Evolutionary conservation across 2,329 filamentous ascomycete species (phyloP), one percentile per base, ranked within the genome.

Genomic region (Colletotrichum euphorbiae): DNA sequence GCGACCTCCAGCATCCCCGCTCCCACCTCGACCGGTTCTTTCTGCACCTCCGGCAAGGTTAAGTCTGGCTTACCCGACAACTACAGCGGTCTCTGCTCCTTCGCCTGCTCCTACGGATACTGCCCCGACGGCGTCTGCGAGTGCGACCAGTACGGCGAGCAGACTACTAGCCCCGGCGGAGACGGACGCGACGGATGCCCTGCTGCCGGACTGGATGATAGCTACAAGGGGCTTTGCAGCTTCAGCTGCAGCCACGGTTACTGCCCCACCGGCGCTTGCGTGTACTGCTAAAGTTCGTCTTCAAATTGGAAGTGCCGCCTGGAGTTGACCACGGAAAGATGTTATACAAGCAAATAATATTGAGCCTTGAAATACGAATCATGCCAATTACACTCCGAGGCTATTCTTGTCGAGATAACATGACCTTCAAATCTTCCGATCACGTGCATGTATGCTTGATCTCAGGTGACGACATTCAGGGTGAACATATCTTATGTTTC

Each of bases 191-290:
- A 75, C 2, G 79, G 80, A 0, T 78, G 77, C 40, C 80, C 80
- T 4, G 55, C 77, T 2, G 59, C 73, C 0, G 77, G 77, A 1
- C 70, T 77, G 28, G 72, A 75, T 42, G 75, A 78, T 3, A 73
- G 75, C 1, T 85, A 84, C 68, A 69, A 77, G 43, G 82, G 81
- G 0, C 76, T 85, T 15, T 85, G 83, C 70, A 82, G 78, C 64
- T 85, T 78, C 69, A 76, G 80, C 12, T 84, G 82, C 51, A 80
- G 78, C 67, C 80, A 83, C 71, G 82, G 81, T 0, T 84, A 84
- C 67, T 84, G 81, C 57, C 82, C 82, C 0, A n/a, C 61, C 15
- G 67, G 46, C 77, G 77, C 77, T 15, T 78, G 77, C 60, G 60
- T 63, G 33, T 56, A 51, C 7, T 73, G 71, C 54, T 73, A 61